Conservation (phyloP, 306 rosid genomes). For the Urtica urens region DNA sequence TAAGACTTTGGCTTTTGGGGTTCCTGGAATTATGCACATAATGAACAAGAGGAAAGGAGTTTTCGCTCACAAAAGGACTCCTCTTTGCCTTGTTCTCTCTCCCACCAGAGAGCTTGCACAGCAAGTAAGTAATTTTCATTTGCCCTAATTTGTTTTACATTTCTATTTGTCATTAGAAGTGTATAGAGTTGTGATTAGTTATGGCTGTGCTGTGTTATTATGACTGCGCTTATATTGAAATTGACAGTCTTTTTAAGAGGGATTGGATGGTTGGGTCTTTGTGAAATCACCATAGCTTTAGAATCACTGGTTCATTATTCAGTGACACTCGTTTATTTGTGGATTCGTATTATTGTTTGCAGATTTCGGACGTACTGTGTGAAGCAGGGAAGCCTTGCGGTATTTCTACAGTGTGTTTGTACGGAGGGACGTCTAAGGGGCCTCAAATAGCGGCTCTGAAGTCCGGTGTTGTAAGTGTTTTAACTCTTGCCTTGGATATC, state of each 20-base stretch:
- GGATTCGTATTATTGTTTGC: conserved; percentile 17
- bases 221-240: not conserved
- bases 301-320: no score
- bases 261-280: no score
- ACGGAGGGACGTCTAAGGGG: conserved; percentile 89
- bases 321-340: not conserved
- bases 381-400: conserved; percentile 81
- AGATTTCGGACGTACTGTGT: conserved; percentile 82
- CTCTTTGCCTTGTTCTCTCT: conserved; percentile 78
- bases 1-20: conserved; percentile 85
- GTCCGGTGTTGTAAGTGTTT: conserved; percentile 78
- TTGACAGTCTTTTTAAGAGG: no score
- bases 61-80: conserved; percentile 49
- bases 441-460: conserved; percentile 70
- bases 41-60: conserved; percentile 50
- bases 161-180: not conserved
- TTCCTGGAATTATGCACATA: conserved; percentile 81
- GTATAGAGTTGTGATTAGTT: not conserved
- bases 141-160: not conserved
- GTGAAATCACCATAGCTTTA: no score
- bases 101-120: conserved; percentile 97
- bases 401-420: conserved; percentile 61
- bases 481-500: conserved; percentile 16
- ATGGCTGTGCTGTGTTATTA: not conserved
- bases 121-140: conserved; percentile 46